Percentiles rank a stretch among this genome's conserved stretches.
Evolutionary conservation across 768 basidiomycete genomes (phyloP).

Genomic region (Lactarius vividus): DNA sequence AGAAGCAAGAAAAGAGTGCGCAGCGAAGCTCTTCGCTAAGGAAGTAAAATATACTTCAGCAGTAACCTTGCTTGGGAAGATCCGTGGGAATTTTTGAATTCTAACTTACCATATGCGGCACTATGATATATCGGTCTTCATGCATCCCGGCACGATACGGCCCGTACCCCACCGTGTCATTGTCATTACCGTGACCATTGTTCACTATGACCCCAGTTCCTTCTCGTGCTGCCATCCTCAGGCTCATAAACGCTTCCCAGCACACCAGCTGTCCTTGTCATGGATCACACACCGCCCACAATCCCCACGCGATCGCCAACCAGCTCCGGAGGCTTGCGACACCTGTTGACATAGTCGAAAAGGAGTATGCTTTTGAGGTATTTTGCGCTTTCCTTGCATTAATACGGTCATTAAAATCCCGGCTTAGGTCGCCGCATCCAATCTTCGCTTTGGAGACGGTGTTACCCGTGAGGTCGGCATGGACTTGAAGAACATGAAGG

Average conservation of each 20-base stretch:
- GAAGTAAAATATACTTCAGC: not conserved
- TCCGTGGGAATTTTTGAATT: not conserved
- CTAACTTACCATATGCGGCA: not conserved
- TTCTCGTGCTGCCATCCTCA: conserved; percentile 61
- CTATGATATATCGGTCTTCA: too few relatives aligned
- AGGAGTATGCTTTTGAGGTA: conserved; percentile 92
- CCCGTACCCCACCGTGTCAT: conserved; percentile 1
- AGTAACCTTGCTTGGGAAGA: not conserved
- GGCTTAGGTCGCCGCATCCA: conserved; percentile 75
- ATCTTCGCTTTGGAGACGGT: conserved; percentile 86
- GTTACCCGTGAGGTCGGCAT: conserved; percentile 89
- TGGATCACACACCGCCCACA: conserved; percentile 50
- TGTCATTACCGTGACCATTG: not conserved
- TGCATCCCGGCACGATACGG: not conserved
- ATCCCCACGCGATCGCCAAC: conserved; percentile 45
- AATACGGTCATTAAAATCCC: not conserved
- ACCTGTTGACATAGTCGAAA: conserved; percentile 67
- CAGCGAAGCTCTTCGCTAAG: conserved; percentile 17
- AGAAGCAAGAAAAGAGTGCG: conserved; percentile 29
- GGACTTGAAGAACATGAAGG: conserved; percentile 93
- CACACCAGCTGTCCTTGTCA: conserved; percentile 80
- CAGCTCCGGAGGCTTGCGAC: conserved; percentile 75
- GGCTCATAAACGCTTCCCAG: conserved; percentile 74
- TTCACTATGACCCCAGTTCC: conserved; percentile 35
- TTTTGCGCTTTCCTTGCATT: conserved; percentile 17